Evolutionary conservation across 2,329 filamentous ascomycete genomes (phyloP), one percentile per base, ranked within the genome.

Genomic region (Xylaria sp.): DNA sequence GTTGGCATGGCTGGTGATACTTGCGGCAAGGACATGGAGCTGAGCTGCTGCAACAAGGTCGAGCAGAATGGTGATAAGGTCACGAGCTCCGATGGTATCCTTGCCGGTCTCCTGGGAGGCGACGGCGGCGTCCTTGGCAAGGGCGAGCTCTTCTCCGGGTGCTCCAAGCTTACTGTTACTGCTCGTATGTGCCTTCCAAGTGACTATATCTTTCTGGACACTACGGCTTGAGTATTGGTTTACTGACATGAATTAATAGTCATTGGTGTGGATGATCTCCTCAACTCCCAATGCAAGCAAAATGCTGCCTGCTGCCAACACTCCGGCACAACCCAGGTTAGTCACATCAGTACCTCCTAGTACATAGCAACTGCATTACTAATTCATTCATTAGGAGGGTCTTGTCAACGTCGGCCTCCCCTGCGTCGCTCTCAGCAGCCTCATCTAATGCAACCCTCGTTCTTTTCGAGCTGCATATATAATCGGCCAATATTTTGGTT

Each of bases 1-100:
- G 71, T 78, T 54, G 75, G 71, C 67, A 72, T 75, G 70, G 76
- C 77, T 41, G 75, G 73, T 18, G 74, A 78, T 70, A 74, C 72
- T 57, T 78, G 77, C 64, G 77, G 77, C 33, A 61, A 61, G 13
- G 71, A 79, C 58, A 56, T 78, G 54, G 72, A 76, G 51, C 72
- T 79, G 49, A 78, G 74, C 77, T 79, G 77, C 77, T 79, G 77
- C 74, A 76, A 78, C 75, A 61, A 76, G 28, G 76, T 77, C 56
- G 59, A 75, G 66, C 73, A 77, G 71, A 70, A 70, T 4, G 77
- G 76, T 18, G 76, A 77, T 67, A 65, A 72, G 41, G 31, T 59
- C 69, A 74, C 73, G 65, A 63, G 46, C 1, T 73, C 77, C 3
- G 43, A 49, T 3, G 77, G 76, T 15, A 64, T 79, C 62, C 71